These are phyloP conservation scores for Mycothermus thermophilus DNA, from an alignment of 495 filamentous ascomycete genomes.

Conservation along the genomic window DNA sequence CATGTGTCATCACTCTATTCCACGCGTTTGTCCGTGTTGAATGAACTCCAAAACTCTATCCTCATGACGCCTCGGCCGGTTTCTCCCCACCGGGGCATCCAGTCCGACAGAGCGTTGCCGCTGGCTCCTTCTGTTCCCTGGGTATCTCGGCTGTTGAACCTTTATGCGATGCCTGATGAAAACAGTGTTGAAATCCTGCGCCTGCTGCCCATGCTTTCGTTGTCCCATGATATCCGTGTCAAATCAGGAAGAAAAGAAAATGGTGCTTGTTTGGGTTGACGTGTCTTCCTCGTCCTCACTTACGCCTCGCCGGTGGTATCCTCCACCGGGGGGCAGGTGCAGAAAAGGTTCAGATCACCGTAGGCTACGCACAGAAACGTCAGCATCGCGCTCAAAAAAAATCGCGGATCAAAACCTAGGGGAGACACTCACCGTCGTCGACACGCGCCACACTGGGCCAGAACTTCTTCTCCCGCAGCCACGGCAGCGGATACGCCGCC, in stretches of 20 bases:
- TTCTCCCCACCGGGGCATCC: too few relatives aligned
- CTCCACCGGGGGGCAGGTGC: conserved; percentile 82
- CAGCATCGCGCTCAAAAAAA: conserved; percentile 8
- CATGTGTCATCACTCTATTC: too few relatives aligned
- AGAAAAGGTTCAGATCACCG: conserved; percentile 89
- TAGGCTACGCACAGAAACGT: conserved; percentile 45
- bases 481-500: conserved; percentile 80
- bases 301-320: conserved; percentile 28
- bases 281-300: background rate
- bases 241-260: background rate
- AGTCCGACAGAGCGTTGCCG: too few relatives aligned
- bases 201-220: background rate
- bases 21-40: too few relatives aligned
- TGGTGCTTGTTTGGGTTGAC: background rate
- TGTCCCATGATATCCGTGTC: background rate
- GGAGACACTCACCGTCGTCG: conserved; percentile 61
- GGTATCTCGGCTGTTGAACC: conserved; percentile 1
- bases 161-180: too few relatives aligned
- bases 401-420: too few relatives aligned
- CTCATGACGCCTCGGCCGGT: too few relatives aligned
- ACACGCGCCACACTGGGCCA: conserved; percentile 86
- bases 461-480: conserved; percentile 92
- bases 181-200: background rate
- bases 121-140: too few relatives aligned
- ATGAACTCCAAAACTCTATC: too few relatives aligned